Base-by-base conservation (phyloP, 495 filamentous ascomycete species). In the Penicillium turbatum region DNA sequence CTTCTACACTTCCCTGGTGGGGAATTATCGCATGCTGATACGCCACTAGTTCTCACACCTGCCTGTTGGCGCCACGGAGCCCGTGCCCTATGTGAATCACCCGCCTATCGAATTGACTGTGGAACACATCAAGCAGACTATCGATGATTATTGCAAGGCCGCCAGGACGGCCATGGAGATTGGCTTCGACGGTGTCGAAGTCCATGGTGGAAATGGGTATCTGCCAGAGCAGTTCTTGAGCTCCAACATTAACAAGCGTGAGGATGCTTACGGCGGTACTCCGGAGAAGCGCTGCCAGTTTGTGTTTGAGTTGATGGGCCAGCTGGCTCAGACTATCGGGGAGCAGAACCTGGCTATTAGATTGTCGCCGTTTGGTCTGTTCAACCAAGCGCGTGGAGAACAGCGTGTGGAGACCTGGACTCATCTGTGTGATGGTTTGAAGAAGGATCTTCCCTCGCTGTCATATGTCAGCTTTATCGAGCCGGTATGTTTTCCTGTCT, bases 151-250 rank as follows among this genome's bases (percentile, higher is more conserved):
- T 56, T 82, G 76, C 12, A 51, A 66, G 6, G 86, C 85, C 11
- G 82, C 86, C 0, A 67, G 72, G 61, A 79, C 78, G 29, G 84
- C 85, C 4, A 73, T 86, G 8, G 72, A 73, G 50, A 85, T 84
- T 36, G 87, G 86, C 10, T 81, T 81, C 54, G 79, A 83, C 55
- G 78, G 79, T 4, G 72, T 82, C 4, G 81, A 83, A 57, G 53
- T 82, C 11, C 79, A 83, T 55, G 74, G 67, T 48, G 74, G 74
- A 2, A 80, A 83, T 60, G 81, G 81, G 0, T 82, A 82, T 48
- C 62, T 84, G 2, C 63, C 73, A 2, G 79, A 81, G 47, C 77
- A 82, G 51, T 82, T 84, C 55, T 63, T 77, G 1, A 72, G 72
- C 36, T 70, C 71, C 27, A 76, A 69, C n/a, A 65, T 73, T 57